phyloP scores from a whole-genome alignment of 1,139 yeast species.

The Debaryomycetaceae sp. region DNA sequence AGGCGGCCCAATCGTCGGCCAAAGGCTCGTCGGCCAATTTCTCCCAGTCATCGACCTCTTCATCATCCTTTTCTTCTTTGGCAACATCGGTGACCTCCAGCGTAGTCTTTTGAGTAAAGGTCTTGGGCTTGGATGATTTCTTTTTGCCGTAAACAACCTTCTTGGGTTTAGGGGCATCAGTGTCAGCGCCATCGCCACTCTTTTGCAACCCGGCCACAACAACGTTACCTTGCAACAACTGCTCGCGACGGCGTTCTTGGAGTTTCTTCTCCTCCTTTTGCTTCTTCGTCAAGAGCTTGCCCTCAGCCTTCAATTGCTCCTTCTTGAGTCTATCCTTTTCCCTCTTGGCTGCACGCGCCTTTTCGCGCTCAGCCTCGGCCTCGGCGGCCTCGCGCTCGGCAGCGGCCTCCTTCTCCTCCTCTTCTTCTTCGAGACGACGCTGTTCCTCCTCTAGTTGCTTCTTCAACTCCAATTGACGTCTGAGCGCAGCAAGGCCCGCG shows the following conservation, averaged over 20 bases:
- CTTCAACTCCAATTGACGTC: slow-evolving; percentile 79
- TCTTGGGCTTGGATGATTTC: slow-evolving; percentile 48
- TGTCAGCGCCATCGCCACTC: slow-evolving; percentile 21
- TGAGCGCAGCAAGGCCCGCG: slow-evolving; percentile 77
- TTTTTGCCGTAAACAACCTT: slow-evolving; percentile 74
- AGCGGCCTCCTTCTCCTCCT: slow-evolving; percentile 58
- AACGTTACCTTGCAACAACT: slow-evolving; percentile 71
- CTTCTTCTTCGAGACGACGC: slow-evolving; percentile 61
- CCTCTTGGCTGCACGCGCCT: slow-evolving; percentile 66
- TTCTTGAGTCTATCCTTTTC: slow-evolving; percentile 79
- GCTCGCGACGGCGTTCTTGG: slow-evolving; percentile 86
- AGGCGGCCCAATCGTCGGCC: slow-evolving; percentile 43
- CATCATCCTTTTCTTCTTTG: slow-evolving; percentile 26
- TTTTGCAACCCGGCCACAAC: slow-evolving; percentile 68
- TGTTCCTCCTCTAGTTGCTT: slow-evolving; percentile 79
- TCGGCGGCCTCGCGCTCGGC: slow-evolving; percentile 58
- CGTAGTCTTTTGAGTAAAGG: slow-evolving; percentile 24
- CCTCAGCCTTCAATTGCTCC: slow-evolving; percentile 86
- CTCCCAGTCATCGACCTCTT: slow-evolving; percentile 66
- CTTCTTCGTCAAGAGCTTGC: slow-evolving; percentile 83
- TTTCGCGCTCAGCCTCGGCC: slow-evolving; percentile 66
- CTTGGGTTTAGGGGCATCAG: slow-evolving; percentile 51
- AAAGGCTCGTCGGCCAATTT: slow-evolving; percentile 48
- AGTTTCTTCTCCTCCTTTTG: slow-evolving; percentile 90
- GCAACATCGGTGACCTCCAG: slow-evolving; percentile 15